Percentiles rank a stretch among this genome's conserved stretches.
phyloP scores from a whole-genome alignment of 495 filamentous ascomycete species.

The Podospora comata region DNA sequence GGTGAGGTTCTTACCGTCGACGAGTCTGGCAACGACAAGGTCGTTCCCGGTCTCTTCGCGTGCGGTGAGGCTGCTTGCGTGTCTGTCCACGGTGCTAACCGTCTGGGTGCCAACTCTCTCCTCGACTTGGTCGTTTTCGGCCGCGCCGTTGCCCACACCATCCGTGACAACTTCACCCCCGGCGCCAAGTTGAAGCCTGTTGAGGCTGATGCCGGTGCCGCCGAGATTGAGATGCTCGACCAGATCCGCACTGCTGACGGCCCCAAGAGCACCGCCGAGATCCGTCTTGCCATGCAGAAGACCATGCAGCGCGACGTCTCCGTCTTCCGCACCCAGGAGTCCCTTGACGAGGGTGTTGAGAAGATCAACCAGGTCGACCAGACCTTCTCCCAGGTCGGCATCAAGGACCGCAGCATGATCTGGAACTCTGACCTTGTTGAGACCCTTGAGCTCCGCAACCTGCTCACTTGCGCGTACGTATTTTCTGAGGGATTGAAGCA shows the following conservation, averaged over 20 bases:
- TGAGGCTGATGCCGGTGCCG: slow-evolving; percentile 77
- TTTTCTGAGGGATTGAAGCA: not conserved
- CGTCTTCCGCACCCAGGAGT: slow-evolving; percentile 95
- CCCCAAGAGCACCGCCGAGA: slow-evolving; percentile 78
- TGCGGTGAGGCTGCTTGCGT: slow-evolving; percentile 97
- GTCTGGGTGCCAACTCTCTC: slow-evolving; percentile 95
- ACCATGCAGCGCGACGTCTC: slow-evolving; percentile 95
- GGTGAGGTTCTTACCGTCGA: slow-evolving; percentile 91
- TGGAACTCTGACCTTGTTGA: slow-evolving; percentile 98
- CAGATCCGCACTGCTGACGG: slow-evolving; percentile 76
- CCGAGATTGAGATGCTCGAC: slow-evolving; percentile 84
- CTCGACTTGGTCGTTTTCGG: slow-evolving; percentile 97
- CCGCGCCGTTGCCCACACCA: slow-evolving; percentile 91
- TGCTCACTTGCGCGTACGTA: slow-evolving; percentile 90
- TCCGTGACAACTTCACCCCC: slow-evolving; percentile 83
- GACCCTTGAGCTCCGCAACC: slow-evolving; percentile 87
- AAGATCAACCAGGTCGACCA: slow-evolving; percentile 78
- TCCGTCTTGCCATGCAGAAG: slow-evolving; percentile 94
- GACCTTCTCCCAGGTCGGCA: slow-evolving; percentile 75
- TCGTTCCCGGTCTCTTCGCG: slow-evolving; percentile 92
- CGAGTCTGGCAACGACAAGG: slow-evolving; percentile 80
- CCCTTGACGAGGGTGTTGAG: slow-evolving; percentile 75
- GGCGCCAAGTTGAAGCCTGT: slow-evolving; percentile 72
- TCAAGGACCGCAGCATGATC: slow-evolving; percentile 98
- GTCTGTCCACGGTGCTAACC: slow-evolving; percentile 96